Evolutionary conservation across 1,139 yeast genomes (phyloP).

Genomic region (Candida sanyaensis): DNA sequence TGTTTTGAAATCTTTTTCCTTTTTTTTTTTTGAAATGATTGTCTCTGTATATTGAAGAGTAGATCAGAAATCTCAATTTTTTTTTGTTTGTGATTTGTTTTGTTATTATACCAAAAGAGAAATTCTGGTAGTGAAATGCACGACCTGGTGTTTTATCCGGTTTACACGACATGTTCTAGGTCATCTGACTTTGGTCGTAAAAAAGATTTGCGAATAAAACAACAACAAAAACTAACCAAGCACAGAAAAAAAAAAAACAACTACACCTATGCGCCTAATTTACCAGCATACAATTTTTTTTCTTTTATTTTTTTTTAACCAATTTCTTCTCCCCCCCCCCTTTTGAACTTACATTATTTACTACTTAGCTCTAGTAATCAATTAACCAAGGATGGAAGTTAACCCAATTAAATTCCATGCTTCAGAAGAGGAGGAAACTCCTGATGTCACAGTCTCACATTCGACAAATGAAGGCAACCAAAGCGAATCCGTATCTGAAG

Average conservation of each 20-base stretch:
- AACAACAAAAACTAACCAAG: no score
- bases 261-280: no score
- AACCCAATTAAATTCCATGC: slow-evolving; percentile 10
- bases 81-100: not conserved
- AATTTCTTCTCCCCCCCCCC: no score
- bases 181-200: no score
- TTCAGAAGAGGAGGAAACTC: not conserved
- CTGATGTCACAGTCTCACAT: not conserved
- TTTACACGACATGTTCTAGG: not conserved
- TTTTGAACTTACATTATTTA: no score
- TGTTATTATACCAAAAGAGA: slow-evolving; percentile 2
- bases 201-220: not conserved
- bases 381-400: slow-evolving; percentile 10
- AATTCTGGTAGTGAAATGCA: not conserved
- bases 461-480: not conserved
- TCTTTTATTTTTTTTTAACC: no score
- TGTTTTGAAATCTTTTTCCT: not conserved
- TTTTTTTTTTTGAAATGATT: slow-evolving; percentile 2
- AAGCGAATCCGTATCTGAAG: not conserved
- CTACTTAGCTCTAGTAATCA: not conserved
- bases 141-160: not conserved
- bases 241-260: no score
- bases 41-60: no score
- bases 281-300: no score
- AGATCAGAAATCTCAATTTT: not conserved